A percentile compares a stretch with the other conserved stretches of the same genome.
These are phyloP conservation scores for Ammopiptanthus mongolicus DNA, from an alignment of 306 rosid genomes.

Conservation along the genomic window DNA sequence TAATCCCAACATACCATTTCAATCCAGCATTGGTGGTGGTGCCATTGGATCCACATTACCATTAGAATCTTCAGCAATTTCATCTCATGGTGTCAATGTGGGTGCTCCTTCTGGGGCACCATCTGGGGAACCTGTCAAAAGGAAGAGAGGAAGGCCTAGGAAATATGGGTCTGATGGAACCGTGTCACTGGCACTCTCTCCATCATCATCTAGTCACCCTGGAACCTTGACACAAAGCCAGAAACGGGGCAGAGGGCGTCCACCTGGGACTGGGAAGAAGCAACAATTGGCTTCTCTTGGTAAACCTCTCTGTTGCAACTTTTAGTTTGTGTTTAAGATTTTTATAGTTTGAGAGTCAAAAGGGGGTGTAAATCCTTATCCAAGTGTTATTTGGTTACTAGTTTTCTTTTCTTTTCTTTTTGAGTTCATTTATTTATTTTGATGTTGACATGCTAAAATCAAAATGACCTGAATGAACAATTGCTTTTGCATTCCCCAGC, in stretches of 20 bases:
- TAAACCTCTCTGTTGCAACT: slow-evolving; percentile 30
- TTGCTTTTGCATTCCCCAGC: background rate
- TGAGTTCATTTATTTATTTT: background rate
- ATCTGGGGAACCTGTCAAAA: slow-evolving; percentile 55
- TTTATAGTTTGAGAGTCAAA: slow-evolving; percentile 5
- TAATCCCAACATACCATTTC: slow-evolving; percentile 58
- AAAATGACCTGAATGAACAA: background rate
- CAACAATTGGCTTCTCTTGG: slow-evolving; percentile 78
- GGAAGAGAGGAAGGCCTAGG: slow-evolving; percentile 96
- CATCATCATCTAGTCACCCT: slow-evolving; percentile 46
- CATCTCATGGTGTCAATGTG: slow-evolving; percentile 65
- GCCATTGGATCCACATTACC: slow-evolving; percentile 57
- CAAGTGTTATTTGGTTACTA: background rate
- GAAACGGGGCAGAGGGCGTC: slow-evolving; percentile 87
- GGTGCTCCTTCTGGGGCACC: slow-evolving; percentile 55
- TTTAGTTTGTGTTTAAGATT: background rate
- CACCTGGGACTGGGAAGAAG: slow-evolving; percentile 87
- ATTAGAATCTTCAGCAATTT: slow-evolving; percentile 52
- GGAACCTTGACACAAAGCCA: slow-evolving; percentile 36
- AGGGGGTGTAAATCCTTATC: background rate
- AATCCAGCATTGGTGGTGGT: slow-evolving; percentile 52
- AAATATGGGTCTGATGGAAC: slow-evolving; percentile 83
- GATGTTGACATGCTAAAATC: background rate
- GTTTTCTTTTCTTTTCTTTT: background rate
- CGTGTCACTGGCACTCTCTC: slow-evolving; percentile 75